These are phyloP conservation scores for Plectosphaerella cucumerina DNA, from an alignment of 2,329 filamentous ascomycete species.

Conservation along the genomic window DNA sequence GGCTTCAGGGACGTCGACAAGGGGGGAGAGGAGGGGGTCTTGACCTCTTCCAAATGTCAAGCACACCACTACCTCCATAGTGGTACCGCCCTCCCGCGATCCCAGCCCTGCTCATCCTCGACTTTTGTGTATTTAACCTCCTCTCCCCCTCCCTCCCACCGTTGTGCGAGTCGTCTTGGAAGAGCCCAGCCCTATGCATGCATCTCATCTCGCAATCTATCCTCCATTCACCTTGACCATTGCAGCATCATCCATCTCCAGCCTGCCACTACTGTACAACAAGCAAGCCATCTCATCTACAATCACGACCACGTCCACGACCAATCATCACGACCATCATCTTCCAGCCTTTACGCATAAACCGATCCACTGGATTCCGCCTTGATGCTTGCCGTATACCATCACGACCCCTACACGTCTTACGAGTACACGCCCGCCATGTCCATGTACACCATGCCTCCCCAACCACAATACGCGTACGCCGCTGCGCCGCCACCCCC, in stretches of 20 bases:
- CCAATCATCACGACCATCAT: not conserved
- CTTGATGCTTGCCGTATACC: slow-evolving; percentile 1
- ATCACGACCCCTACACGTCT: not conserved
- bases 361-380: not conserved
- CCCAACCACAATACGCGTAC: slow-evolving; percentile 35
- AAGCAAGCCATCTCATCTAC: not conserved
- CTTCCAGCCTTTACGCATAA: not conserved
- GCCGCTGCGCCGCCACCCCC: slow-evolving; percentile 28
- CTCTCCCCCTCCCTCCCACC: not conserved
- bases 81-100: not conserved
- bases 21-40: not conserved
- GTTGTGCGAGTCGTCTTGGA: not conserved
- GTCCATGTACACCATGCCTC: slow-evolving; percentile 39
- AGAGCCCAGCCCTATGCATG: not conserved
- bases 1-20: too few species aligned
- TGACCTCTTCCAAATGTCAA: not conserved
- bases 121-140: not conserved
- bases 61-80: not conserved
- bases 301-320: not conserved
- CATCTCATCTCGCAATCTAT: not conserved
- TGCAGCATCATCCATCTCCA: not conserved
- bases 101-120: not conserved
- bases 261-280: not conserved
- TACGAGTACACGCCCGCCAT: slow-evolving; percentile 1
- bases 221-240: not conserved